phyloP scores from a whole-genome alignment of 352 stramenopile species.

The Phytophthora citrophthora region DNA sequence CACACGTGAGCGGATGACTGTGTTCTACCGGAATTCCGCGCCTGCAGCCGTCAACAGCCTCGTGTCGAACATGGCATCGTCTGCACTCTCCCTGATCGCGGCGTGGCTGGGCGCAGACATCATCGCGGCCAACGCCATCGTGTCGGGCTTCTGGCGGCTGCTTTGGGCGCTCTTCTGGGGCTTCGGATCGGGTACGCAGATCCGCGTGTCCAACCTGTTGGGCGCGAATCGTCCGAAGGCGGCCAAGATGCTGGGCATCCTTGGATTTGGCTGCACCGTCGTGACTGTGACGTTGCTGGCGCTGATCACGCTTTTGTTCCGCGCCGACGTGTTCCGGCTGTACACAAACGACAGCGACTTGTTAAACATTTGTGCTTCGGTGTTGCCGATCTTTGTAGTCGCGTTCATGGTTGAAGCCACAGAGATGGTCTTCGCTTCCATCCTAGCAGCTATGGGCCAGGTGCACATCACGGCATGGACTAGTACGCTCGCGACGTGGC shows the following conservation, averaged over 20 bases:
- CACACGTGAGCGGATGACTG: conserved; percentile 29
- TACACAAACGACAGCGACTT: conserved; percentile 37
- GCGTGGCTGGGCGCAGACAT: conserved; percentile 29
- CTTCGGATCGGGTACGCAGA: conserved; percentile 33
- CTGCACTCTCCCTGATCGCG: conserved; percentile 28
- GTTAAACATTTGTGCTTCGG: conserved; percentile 24
- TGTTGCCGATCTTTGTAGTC: conserved; percentile 35
- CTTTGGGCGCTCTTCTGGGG: conserved; percentile 39
- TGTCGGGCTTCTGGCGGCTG: conserved; percentile 37
- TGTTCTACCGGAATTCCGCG: conserved; percentile 39
- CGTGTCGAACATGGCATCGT: conserved; percentile 30
- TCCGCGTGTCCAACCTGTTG: conserved; percentile 34
- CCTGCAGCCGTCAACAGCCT: conserved; percentile 34
- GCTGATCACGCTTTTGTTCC: conserved; percentile 25
- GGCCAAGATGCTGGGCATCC: conserved; percentile 30
- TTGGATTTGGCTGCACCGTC: conserved; percentile 32
- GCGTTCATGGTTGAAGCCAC: conserved; percentile 38
- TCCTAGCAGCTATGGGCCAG: conserved; percentile 33
- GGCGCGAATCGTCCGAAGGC: conserved; percentile 33
- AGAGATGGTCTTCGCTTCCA: conserved; percentile 40
- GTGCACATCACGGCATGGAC: conserved; percentile 36
- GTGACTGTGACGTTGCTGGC: conserved; percentile 31
- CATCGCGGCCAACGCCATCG: conserved; percentile 34
- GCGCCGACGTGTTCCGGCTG: conserved; percentile 32
- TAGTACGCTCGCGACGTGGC: conserved; percentile 31